Percentiles rank a stretch among this genome's conserved stretches.
These are phyloP conservation scores for Neopestalotiopsis sp. DNA, from an alignment of 2,329 filamentous ascomycete genomes.

Conservation along the genomic window DNA sequence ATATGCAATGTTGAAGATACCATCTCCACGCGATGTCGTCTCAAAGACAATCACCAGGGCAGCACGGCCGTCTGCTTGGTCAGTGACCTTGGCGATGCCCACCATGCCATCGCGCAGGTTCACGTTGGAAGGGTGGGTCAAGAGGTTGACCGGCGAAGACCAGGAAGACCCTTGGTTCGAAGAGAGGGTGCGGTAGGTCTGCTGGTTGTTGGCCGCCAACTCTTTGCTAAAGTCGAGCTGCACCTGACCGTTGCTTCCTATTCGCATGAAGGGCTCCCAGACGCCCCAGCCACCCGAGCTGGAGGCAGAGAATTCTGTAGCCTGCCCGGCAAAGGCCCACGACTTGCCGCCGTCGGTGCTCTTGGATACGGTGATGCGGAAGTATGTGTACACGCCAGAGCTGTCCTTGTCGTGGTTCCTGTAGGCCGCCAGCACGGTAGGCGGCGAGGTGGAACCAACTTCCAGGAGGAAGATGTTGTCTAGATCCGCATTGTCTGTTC, in stretches of 20 bases:
- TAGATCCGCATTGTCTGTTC: conserved; percentile 37
- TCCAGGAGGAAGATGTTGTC: conserved; percentile 48
- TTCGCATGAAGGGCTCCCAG: conserved; percentile 49
- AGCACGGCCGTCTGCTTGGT: conserved; percentile 32
- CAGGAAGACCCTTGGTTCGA: conserved; percentile 42
- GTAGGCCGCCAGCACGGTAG: conserved; percentile 43
- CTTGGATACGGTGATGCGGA: conserved; percentile 41
- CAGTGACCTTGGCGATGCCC: conserved; percentile 38
- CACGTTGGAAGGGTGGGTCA: conserved; percentile 38
- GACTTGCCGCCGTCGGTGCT: conserved; percentile 34
- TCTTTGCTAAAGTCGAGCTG: conserved; percentile 48
- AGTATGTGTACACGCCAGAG: conserved; percentile 37
- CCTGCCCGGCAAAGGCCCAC: conserved; percentile 44
- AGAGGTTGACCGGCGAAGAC: conserved; percentile 35
- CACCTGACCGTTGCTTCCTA: conserved; percentile 40
- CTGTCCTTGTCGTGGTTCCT: conserved; percentile 45
- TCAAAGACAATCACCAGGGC: conserved; percentile 45
- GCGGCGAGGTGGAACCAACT: conserved; percentile 29
- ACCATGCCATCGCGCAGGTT: conserved; percentile 40
- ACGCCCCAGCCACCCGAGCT: conserved; percentile 33
- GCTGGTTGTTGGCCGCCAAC: conserved; percentile 45
- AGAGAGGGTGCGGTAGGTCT: conserved; percentile 44
- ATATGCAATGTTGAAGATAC: conserved; percentile 38
- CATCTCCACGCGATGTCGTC: conserved; percentile 35
- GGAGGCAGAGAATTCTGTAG: conserved; percentile 38